Evolutionary conservation across 2,329 filamentous ascomycete genomes (phyloP).

Genomic region (Trichoderma simmonsii): DNA sequence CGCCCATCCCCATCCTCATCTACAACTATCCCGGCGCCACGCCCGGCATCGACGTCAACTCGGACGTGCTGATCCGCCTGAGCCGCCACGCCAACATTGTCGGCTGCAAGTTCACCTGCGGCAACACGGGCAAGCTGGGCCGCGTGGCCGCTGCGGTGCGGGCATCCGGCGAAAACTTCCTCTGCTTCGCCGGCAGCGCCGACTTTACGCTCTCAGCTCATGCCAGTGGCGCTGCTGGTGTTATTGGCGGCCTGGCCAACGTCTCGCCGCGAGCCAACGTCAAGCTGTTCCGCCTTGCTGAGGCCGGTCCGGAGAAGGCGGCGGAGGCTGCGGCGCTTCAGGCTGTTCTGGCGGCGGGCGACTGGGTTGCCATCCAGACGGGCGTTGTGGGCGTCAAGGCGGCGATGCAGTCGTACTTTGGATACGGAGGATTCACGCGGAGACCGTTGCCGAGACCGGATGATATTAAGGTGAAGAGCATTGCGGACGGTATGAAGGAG

Average conservation of each 20-base stretch:
- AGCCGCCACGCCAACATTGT: constrained; percentile 63
- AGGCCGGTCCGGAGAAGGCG: constrained; percentile 54
- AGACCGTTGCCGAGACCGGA: constrained; percentile 28
- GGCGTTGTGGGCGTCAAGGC: constrained; percentile 71
- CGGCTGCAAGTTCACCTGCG: constrained; percentile 67
- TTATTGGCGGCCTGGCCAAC: constrained; percentile 71
- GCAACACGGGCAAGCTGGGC: constrained; percentile 68
- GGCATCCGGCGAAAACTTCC: constrained; percentile 57
- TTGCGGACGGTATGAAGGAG: constrained; percentile 23
- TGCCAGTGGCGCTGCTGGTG: constrained; percentile 65
- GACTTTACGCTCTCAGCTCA: constrained; percentile 70
- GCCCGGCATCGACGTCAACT: constrained; percentile 61
- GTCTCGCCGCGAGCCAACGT: constrained; percentile 66
- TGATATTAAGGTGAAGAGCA: constrained; percentile 18
- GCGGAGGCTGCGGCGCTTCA: constrained; percentile 66
- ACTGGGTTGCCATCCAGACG: constrained; percentile 70
- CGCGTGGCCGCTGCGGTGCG: constrained; percentile 48
- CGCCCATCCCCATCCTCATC: constrained; percentile 63
- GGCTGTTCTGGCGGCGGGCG: constrained; percentile 62
- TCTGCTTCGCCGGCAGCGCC: constrained; percentile 69
- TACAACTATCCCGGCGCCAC: constrained; percentile 69
- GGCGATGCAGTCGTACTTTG: constrained; percentile 61
- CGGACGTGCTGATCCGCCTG: constrained; percentile 58
- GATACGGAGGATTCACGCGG: constrained; percentile 57
- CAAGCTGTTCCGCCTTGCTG: constrained; percentile 58